Base-by-base conservation (phyloP, 108 stramenopile genomes). In the Skeletonema grethae region DNA sequence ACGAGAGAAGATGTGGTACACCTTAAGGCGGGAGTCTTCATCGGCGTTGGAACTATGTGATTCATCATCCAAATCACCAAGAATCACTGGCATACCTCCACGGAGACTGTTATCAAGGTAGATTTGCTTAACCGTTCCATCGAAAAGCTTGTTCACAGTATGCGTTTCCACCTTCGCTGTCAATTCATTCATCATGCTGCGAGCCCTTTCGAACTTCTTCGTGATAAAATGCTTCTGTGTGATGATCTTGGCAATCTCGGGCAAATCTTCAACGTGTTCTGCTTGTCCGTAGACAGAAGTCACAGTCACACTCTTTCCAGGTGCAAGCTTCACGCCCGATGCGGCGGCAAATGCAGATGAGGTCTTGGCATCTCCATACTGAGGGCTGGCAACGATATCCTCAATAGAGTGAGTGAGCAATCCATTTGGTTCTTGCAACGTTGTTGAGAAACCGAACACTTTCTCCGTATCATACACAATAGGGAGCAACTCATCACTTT, bases 81-180 rank as follows among this genome's bases (percentile, higher is more conserved):
- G 70, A 61, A 97, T 74, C 39, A 92, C 80, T 10, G 97, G 97
- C 72, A 92, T 84, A 50, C 97, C 97, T 62, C 97, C 97, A 72
- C 97, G 95, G 43, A 98, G 88, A 66, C 92, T 87, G 80, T 98
- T 98, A 68, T 98, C 97, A 72, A 98, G 83, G 76, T 91, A 96
- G 83, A 91, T 93, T 80, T 97, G 95, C 65, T 92, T 90, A 76
- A 94, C 90, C 58, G 91, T 88, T 46, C 91, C 90, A 76, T 98
- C 85, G 68, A 98, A 96, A 24, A 98, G 81, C 12, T 85, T 87
- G 67, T 88, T 91, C 61, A 83, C 84, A 11, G 97, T 96, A 48
- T 85, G 91, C 12, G 95, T 96, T 63, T 91, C 89, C 25, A 98
- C 96, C 79, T 81, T 81, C 24, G 86, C 61, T 28, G 97, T 96